phyloP scores from a whole-genome alignment of 108 stramenopile species.

The Pelagomonas calceolata region DNA sequence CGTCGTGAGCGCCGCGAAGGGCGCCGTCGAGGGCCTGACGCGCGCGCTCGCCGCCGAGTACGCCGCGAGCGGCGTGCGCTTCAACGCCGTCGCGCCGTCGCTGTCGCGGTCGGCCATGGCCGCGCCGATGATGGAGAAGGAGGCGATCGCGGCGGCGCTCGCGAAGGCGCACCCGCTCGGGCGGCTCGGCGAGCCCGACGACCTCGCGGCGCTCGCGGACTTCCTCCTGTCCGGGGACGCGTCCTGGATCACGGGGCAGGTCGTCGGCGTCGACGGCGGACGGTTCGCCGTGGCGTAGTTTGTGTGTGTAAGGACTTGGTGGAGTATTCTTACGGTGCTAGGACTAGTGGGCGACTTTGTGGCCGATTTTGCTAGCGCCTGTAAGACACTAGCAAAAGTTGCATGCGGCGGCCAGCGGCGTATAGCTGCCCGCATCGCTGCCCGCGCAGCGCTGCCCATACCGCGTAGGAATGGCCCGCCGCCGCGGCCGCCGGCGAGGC shows the following conservation, averaged over 20 bases:
- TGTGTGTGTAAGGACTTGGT: too few relatives aligned
- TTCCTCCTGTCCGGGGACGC: constrained; percentile 9
- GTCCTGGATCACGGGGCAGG: constrained; percentile 8
- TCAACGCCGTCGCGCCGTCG: constrained; percentile 50
- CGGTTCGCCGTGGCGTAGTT: too few relatives aligned
- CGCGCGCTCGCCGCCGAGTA: constrained; percentile 53
- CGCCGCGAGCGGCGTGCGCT: constrained; percentile 36
- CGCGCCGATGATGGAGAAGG: constrained; percentile 39
- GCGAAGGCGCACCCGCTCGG: constrained; percentile 17
- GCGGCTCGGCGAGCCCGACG: constrained; percentile 20
- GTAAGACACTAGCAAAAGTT: too few relatives aligned
- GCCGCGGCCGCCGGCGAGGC: too few relatives aligned
- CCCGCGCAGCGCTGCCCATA: too few relatives aligned
- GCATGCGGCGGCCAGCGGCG: too few relatives aligned
- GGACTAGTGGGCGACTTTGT: too few relatives aligned
- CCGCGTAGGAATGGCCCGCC: too few relatives aligned
- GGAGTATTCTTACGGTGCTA: too few relatives aligned
- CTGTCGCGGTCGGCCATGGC: constrained; percentile 50
- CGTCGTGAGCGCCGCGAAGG: constrained; percentile 46
- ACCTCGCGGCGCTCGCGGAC: constrained; percentile 17
- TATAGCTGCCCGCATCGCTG: too few relatives aligned
- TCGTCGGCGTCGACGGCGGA: constrained; percentile 7
- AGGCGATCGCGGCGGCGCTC: constrained; percentile 23
- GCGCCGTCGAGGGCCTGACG: constrained; percentile 50
- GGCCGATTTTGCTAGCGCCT: too few relatives aligned